phyloP scores from a whole-genome alignment of 2,329 filamentous ascomycete species.

The Cercospora zeina region DNA sequence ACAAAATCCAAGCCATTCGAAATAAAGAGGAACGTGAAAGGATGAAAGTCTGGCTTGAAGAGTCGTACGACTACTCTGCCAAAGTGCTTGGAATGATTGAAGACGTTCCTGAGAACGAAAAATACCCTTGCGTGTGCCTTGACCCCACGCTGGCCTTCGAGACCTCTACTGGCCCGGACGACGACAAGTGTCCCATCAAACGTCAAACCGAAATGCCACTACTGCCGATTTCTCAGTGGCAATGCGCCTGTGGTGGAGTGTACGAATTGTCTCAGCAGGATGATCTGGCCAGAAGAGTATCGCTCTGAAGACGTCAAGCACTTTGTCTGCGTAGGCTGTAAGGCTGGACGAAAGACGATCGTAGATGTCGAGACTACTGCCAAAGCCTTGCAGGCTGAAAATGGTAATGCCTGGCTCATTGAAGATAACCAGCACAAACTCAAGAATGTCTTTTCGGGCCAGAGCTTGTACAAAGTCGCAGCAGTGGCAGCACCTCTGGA shows the following conservation, averaged over 20 bases:
- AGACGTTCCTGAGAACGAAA: constrained; percentile 10
- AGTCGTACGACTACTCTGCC: constrained; percentile 25
- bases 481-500: constrained; percentile 3
- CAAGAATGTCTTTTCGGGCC: constrained; percentile 5
- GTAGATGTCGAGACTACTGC: constrained; percentile 17
- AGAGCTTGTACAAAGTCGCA: constrained; percentile 7
- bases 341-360: constrained; percentile 4
- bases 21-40: constrained; percentile 9
- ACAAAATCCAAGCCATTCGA: constrained; percentile 16
- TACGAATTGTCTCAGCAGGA: constrained; percentile 10
- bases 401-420: constrained; percentile 19
- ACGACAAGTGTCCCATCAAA: constrained; percentile 21
- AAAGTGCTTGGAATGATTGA: constrained; percentile 21
- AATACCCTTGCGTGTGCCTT: constrained; percentile 23
- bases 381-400: constrained; percentile 11
- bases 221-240: constrained; percentile 13
- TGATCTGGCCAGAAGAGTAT: constrained; percentile 26
- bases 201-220: constrained; percentile 24
- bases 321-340: constrained; percentile 21
- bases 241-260: constrained; percentile 19
- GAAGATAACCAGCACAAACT: constrained; percentile 10
- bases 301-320: background rate
- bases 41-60: constrained; percentile 24
- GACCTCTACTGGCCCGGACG: background rate
- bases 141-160: constrained; percentile 20